A percentile compares a stretch with the other conserved stretches of the same genome.
Conservation (phyloP, 1,284 basidiomycete genomes). For the Athelia psychrophila region DNA sequence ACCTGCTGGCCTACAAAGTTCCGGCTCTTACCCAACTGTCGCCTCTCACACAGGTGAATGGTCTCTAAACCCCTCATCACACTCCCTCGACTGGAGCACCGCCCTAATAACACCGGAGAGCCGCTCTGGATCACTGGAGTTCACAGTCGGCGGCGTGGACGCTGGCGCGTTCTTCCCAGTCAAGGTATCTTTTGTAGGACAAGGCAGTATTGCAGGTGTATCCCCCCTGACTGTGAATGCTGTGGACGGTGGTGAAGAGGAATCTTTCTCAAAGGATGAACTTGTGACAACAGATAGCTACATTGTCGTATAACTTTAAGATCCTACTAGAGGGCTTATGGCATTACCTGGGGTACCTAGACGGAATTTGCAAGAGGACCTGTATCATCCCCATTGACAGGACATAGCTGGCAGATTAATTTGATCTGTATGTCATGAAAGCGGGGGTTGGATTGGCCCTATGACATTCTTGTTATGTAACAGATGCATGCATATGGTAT, state of each 20-base stretch:
- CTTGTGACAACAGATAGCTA: slow-evolving; percentile 74
- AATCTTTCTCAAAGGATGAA: slow-evolving; percentile 78
- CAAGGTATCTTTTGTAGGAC: slow-evolving; percentile 75
- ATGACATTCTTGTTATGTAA: too few species aligned
- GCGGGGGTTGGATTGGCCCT: too few species aligned
- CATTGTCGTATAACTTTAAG: slow-evolving; percentile 39
- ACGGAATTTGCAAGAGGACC: too few species aligned
- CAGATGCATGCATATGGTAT: too few species aligned
- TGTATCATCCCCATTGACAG: too few species aligned
- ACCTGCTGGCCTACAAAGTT: slow-evolving; percentile 34
- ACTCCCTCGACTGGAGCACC: slow-evolving; percentile 85
- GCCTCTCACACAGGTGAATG: slow-evolving; percentile 77
- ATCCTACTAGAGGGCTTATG: background rate
- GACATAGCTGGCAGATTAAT: too few species aligned
- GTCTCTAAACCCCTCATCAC: slow-evolving; percentile 75
- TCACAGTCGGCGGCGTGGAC: slow-evolving; percentile 84
- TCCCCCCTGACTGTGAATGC: slow-evolving; percentile 56
- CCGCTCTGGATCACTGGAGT: slow-evolving; percentile 82
- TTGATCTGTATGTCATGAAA: too few species aligned
- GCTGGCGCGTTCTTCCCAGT: slow-evolving; percentile 92
- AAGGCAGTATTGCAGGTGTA: slow-evolving; percentile 76
- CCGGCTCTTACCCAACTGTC: slow-evolving; percentile 85
- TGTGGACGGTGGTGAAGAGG: slow-evolving; percentile 57
- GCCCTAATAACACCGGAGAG: slow-evolving; percentile 56
- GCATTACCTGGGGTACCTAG: too few species aligned